Conservation (phyloP, 2,329 filamentous ascomycete genomes). For the Fusarium oligoseptatum region DNA sequence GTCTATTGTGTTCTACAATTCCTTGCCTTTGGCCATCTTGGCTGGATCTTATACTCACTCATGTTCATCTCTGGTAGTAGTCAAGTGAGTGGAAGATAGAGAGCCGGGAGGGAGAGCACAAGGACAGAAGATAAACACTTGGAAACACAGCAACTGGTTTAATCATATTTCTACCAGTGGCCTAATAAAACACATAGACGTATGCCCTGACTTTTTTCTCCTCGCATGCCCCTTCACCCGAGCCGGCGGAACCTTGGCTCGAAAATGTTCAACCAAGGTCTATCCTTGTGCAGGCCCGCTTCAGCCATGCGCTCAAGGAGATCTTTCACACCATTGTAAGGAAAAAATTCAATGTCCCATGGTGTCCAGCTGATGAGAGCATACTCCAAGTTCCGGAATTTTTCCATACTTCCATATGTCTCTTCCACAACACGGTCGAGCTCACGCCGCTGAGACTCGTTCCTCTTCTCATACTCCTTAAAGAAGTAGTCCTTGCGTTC, state of each 20-base stretch:
- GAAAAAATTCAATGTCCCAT: conserved; percentile 6
- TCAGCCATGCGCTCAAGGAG: conserved; percentile 11
- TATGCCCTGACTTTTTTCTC: background rate
- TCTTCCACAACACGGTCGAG: conserved; percentile 6
- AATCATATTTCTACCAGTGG: background rate
- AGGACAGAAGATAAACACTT: background rate
- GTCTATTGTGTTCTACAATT: no score
- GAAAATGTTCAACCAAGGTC: conserved; percentile 9
- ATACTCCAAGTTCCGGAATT: conserved; percentile 1
- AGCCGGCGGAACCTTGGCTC: conserved; percentile 8
- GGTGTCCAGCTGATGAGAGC: conserved; percentile 5
- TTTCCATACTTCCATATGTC: conserved; percentile 8
- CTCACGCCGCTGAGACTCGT: background rate
- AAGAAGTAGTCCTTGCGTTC: conserved; percentile 10
- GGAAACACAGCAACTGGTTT: background rate
- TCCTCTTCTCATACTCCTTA: conserved; percentile 6
- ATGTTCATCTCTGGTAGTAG: background rate
- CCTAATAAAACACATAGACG: background rate
- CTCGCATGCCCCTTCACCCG: background rate
- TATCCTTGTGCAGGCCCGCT: conserved; percentile 1
- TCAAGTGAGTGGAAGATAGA: background rate
- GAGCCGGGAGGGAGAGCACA: background rate
- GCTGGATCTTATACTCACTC: no score
- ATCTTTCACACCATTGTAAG: conserved; percentile 3
- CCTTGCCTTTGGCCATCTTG: no score